Evolutionary conservation across 2,329 filamentous ascomycete species (phyloP).

Genomic region (Bipolaris victoriae): DNA sequence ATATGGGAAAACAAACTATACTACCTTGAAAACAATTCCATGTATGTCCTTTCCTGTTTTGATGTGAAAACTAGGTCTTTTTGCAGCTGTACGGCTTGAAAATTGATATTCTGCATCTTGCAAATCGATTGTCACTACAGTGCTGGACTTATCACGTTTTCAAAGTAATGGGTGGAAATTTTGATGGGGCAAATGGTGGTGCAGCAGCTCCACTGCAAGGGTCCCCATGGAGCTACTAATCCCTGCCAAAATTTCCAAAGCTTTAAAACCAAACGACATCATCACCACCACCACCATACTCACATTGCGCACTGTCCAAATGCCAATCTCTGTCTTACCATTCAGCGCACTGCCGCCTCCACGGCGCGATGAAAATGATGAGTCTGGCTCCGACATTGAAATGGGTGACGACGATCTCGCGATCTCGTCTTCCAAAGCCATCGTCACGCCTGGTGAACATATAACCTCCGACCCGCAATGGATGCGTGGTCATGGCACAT

Average conservation of each 20-base stretch:
- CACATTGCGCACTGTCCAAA: constrained; percentile 38
- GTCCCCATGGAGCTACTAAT: constrained; percentile 20
- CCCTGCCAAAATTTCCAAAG: constrained; percentile 42
- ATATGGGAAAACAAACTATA: no score
- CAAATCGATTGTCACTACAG: no score
- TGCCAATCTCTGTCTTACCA: constrained; percentile 66
- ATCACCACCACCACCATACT: constrained; percentile 3
- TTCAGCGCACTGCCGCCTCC: constrained; percentile 51
- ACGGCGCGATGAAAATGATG: constrained; percentile 46
- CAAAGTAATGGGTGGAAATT: no score
- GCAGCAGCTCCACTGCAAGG: constrained; percentile 12
- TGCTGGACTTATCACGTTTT: no score
- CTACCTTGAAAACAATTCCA: no score
- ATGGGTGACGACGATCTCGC: constrained; percentile 54
- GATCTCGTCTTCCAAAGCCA: constrained; percentile 48
- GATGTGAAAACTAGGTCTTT: no score
- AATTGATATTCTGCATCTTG: no score
- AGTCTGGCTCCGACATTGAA: constrained; percentile 58
- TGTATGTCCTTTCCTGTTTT: no score
- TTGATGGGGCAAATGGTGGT: no score
- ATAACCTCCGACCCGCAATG: constrained; percentile 94
- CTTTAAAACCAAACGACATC: constrained; percentile 3
- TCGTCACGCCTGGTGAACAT: constrained; percentile 87
- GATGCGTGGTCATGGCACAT: constrained; percentile 98
- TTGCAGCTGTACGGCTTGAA: no score